A percentile compares a stretch with the other conserved stretches of the same genome.
phyloP scores from a whole-genome alignment of 805 yeast genomes.

The Lachancea waltii region DNA sequence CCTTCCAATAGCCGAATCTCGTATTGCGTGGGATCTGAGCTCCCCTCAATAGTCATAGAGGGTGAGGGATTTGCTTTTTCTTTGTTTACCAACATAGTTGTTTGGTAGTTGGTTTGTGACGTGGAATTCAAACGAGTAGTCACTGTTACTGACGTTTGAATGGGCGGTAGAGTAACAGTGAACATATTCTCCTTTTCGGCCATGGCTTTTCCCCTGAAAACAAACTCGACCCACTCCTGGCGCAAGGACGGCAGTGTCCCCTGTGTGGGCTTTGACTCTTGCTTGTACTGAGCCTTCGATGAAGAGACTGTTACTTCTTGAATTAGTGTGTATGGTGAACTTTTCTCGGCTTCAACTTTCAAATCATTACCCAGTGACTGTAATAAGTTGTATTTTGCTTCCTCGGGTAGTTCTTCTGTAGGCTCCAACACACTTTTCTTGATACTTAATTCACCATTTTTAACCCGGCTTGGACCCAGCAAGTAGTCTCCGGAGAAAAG shows the following conservation, averaged over 20 bases:
- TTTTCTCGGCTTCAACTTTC: constrained; percentile 6
- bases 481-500: constrained; percentile 28
- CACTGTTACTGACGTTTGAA: constrained; percentile 27
- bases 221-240: constrained; percentile 29
- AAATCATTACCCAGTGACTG: constrained; percentile 18
- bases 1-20: constrained; percentile 30
- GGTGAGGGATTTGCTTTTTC: constrained; percentile 15
- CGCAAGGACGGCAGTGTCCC: constrained; percentile 27
- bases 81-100: constrained; percentile 20
- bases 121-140: constrained; percentile 14
- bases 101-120: constrained; percentile 1
- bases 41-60: constrained; percentile 3
- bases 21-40: constrained; percentile 16
- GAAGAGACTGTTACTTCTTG: constrained; percentile 22
- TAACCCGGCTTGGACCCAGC: constrained; percentile 18
- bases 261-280: constrained; percentile 25
- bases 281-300: constrained; percentile 24
- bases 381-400: constrained; percentile 26
- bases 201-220: constrained; percentile 22
- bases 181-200: constrained; percentile 26
- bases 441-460: constrained; percentile 7
- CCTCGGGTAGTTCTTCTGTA: constrained; percentile 18
- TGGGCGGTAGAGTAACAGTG: constrained; percentile 26
- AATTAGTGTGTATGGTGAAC: constrained; percentile 18
- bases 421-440: constrained; percentile 5